phyloP scores from a whole-genome alignment of 2,329 filamentous ascomycete genomes.

The Colletotrichum godetiae region DNA sequence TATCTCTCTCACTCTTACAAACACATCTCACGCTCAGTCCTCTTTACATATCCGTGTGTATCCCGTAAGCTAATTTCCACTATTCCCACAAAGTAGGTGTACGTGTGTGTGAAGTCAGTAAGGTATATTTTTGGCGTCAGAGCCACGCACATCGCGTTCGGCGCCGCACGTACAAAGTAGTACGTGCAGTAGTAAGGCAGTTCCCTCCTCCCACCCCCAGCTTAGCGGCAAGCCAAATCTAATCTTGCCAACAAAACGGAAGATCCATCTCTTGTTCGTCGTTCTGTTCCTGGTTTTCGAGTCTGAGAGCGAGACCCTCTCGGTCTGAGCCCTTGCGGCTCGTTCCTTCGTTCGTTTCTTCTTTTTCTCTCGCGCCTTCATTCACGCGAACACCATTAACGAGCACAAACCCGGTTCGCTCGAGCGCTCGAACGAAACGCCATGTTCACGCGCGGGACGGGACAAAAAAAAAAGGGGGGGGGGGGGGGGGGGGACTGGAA shows the following conservation, averaged over 20 bases:
- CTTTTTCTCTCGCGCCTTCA: neutral
- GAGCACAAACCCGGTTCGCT: neutral
- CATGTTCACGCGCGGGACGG: neutral
- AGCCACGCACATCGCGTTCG: neutral
- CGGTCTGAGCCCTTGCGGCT: neutral
- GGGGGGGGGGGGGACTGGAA: too few relatives aligned
- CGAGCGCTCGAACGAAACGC: neutral
- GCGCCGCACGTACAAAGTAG: neutral
- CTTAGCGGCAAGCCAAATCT: neutral
- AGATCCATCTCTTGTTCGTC: neutral
- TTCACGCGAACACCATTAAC: neutral
- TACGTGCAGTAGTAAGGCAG: constrained; percentile 2
- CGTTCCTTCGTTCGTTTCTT: constrained; percentile 1
- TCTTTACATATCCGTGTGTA: neutral
- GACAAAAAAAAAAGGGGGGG: neutral
- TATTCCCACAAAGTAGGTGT: neutral
- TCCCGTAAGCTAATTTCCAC: neutral
- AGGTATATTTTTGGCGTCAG: neutral
- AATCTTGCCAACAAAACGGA: too few relatives aligned
- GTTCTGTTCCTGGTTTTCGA: neutral
- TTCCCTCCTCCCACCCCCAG: too few relatives aligned
- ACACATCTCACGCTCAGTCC: neutral
- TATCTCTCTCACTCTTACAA: neutral
- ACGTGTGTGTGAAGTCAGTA: neutral
- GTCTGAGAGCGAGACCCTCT: neutral